Percentiles rank a stretch among this genome's conserved stretches.
Evolutionary conservation across 208 protist genomes (phyloP).

Genomic region (Leishmania arabica): DNA sequence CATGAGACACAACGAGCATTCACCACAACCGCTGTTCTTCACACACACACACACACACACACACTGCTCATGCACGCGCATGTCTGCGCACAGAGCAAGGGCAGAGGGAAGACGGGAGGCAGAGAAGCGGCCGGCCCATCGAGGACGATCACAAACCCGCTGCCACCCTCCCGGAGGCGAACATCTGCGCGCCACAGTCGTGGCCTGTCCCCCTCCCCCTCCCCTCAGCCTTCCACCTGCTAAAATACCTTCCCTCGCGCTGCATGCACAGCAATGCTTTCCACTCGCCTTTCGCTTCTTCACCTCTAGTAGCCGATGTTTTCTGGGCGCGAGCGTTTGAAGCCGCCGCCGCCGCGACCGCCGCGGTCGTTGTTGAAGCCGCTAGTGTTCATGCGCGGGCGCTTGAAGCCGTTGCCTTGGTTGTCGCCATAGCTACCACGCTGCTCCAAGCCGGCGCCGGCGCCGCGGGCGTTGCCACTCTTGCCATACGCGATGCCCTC

Average conservation of each 20-base stretch:
- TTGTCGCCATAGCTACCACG: slow-evolving; percentile 40
- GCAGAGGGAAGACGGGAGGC: not conserved
- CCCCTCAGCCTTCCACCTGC: not conserved
- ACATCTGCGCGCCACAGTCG: not conserved
- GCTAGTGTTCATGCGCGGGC: slow-evolving; percentile 42
- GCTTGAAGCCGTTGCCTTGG: slow-evolving; percentile 56
- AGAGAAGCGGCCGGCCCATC: not conserved
- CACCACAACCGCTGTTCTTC: not conserved
- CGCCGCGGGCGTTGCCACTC: slow-evolving; percentile 86
- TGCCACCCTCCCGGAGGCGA: not conserved
- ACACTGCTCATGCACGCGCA: not conserved
- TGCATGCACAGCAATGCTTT: not conserved
- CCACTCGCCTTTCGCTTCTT: not conserved
- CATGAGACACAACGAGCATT: not conserved
- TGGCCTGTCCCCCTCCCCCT: not conserved
- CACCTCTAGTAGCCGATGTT: slow-evolving; percentile 10
- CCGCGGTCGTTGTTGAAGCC: slow-evolving; percentile 18
- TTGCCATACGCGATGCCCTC: slow-evolving; percentile 88
- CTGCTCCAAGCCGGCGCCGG: slow-evolving; percentile 67
- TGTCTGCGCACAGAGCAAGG: not conserved
- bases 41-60: not conserved
- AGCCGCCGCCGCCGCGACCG: slow-evolving; percentile 12
- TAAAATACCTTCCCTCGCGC: not conserved
- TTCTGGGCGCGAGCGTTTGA: slow-evolving; percentile 21
- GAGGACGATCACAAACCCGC: not conserved